A percentile compares a stretch with the other conserved stretches of the same genome.
phyloP scores from a whole-genome alignment of 2,329 filamentous ascomycete genomes.

The Cryphonectria naterciae region DNA sequence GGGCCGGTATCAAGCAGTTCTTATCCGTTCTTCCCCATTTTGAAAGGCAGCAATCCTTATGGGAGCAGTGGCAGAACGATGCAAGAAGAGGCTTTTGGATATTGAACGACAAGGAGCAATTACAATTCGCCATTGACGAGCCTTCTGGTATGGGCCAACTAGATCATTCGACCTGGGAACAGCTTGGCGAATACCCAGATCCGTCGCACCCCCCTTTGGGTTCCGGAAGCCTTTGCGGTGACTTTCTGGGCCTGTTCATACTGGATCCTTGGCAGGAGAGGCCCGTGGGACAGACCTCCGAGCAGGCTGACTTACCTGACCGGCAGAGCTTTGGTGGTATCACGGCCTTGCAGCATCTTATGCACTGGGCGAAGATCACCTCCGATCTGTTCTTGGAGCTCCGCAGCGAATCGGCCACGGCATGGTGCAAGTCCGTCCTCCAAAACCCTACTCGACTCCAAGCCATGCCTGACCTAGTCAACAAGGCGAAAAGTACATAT shows the following conservation, averaged over 20 bases:
- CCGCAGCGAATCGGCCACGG: too few relatives aligned
- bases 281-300: not conserved
- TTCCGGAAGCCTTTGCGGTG: not conserved
- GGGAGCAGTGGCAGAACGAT: not conserved
- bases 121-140: not conserved
- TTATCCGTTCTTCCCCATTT: not conserved
- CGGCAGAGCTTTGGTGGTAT: too few relatives aligned
- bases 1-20: too few relatives aligned
- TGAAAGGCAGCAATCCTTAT: not conserved
- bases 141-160: not conserved
- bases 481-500: too few relatives aligned
- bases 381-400: too few relatives aligned
- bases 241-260: not conserved
- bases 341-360: not conserved
- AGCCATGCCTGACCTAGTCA: too few relatives aligned
- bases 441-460: too few relatives aligned
- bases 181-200: too few relatives aligned
- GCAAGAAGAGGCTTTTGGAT: not conserved
- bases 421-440: too few relatives aligned
- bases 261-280: not conserved
- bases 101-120: not conserved
- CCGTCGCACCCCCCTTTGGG: too few relatives aligned
- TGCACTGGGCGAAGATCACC: not conserved
- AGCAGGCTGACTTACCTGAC: not conserved
- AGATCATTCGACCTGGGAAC: too few relatives aligned